Conservation (phyloP, 2,329 filamentous ascomycete species). For the Cercospora brassicicola region DNA sequence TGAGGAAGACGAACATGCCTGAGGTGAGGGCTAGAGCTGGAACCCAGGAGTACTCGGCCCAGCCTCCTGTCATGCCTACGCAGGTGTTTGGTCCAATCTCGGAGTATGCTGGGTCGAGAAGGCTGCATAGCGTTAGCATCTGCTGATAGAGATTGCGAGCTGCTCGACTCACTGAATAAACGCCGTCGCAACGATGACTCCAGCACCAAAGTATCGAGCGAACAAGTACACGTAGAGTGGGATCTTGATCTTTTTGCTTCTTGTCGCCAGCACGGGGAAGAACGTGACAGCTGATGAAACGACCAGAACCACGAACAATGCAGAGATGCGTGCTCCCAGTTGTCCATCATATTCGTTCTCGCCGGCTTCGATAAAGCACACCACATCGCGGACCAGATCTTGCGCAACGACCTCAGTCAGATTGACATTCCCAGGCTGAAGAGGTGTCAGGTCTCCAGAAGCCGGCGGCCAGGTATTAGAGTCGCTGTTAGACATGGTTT, state of each 20-base stretch:
- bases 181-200: conserved; percentile 51
- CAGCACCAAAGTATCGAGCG: conserved; percentile 50
- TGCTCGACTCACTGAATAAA: conserved; percentile 45
- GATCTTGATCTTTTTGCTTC: conserved; percentile 41
- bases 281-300: conserved; percentile 46
- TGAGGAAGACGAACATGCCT: conserved; percentile 52
- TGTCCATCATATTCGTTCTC: conserved; percentile 57
- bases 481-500: conserved; percentile 7
- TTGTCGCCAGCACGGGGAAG: conserved; percentile 51
- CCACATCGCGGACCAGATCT: conserved; percentile 16
- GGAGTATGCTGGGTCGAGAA: conserved; percentile 36
- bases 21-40: conserved; percentile 54
- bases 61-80: conserved; percentile 56
- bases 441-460: conserved; percentile 3
- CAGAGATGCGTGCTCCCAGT: conserved; percentile 46
- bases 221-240: conserved; percentile 50
- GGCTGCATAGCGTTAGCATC: conserved; percentile 3
- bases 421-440: conserved; percentile 23
- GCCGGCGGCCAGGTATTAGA: conserved; percentile 6
- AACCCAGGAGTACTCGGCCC: conserved; percentile 55
- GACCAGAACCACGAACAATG: conserved; percentile 50
- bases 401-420: conserved; percentile 19
- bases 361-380: conserved; percentile 26
- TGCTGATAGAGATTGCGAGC: no score
- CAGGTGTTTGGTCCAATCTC: conserved; percentile 46